These are phyloP conservation scores for Coemansia sp. DNA, from an alignment of 192 early-diverging fungal genomes.

Conservation along the genomic window DNA sequence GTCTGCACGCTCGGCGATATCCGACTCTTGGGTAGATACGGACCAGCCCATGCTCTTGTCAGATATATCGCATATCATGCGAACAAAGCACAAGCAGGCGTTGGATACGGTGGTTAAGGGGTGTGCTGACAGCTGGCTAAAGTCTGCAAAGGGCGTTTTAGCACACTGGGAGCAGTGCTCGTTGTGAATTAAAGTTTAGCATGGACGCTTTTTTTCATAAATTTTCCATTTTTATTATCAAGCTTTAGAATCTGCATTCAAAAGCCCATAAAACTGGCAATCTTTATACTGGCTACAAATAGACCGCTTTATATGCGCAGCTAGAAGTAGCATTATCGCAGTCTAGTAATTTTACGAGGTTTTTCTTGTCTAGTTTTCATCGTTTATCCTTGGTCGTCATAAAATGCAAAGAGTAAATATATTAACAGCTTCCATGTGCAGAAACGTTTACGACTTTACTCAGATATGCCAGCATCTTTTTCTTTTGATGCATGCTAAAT, in stretches of 20 bases:
- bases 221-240: no score
- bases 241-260: no score
- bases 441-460: neutral
- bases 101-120: constrained; percentile 20
- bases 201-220: neutral
- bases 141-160: constrained; percentile 34
- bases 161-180: constrained; percentile 43
- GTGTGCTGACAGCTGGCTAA: constrained; percentile 38
- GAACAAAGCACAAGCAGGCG: constrained; percentile 18
- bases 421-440: neutral
- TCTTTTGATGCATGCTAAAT: neutral
- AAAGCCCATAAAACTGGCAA: neutral
- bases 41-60: constrained; percentile 4
- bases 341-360: neutral
- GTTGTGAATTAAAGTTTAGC: constrained; percentile 27
- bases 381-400: no score
- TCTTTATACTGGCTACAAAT: neutral
- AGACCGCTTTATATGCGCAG: neutral
- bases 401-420: constrained; percentile 1
- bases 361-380: neutral
- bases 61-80: constrained; percentile 13
- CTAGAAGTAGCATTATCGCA: neutral
- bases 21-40: constrained; percentile 28
- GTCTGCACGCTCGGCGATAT: constrained; percentile 16
- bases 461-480: neutral